Base-by-base conservation (phyloP, 768 basidiomycete genomes). In the Russula lepida region DNA sequence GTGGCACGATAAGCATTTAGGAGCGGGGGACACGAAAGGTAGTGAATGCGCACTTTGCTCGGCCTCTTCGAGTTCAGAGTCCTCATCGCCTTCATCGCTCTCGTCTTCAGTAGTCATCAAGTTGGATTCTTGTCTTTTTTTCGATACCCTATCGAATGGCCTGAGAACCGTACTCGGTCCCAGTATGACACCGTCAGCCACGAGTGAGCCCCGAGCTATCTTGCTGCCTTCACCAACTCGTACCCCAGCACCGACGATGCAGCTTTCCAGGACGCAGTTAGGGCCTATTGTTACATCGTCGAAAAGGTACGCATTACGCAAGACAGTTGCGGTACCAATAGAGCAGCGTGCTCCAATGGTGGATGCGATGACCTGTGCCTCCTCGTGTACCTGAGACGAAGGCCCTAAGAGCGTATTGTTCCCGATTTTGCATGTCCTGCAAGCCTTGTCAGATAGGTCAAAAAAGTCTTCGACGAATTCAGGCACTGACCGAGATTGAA, bases 401-500 rank as follows among this genome's bases (percentile, higher is more conserved):
- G 90, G 80, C n/a, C 94, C 97, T 61, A 99, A 86, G 59, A 98
- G 82, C 25, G 86, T 84, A 72, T 90, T 85, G 66, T 84, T 81
- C 25, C 90, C 88, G 49, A 95, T 80, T 69, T 84, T 87, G 70
- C 88, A 89, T 12, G 91, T 92, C 64, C 92, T 92, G 67, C n/a
- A n/a, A 46, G 54, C 21, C 48, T 27, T 13, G 41, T 50, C 21
- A 46, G 25, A 41, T 52, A 47, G n/a, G 37, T 53, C 27, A 23
- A 52, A 32, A 33, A 23, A 43, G 46, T 25, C 65, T 23, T 49
- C 27, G 30, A 59, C 56, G 46, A 9, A 43, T 41, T 53, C 52
- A 33, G 6, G 64, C 80, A 56, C 64, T 46, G 69, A 92, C 92
- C 95, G 81, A n/a, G 93, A 88, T 23, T 98, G 81, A 30, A 80